phyloP scores from a whole-genome alignment of 2,329 filamentous ascomycete species.

The Penicillium sp. region DNA sequence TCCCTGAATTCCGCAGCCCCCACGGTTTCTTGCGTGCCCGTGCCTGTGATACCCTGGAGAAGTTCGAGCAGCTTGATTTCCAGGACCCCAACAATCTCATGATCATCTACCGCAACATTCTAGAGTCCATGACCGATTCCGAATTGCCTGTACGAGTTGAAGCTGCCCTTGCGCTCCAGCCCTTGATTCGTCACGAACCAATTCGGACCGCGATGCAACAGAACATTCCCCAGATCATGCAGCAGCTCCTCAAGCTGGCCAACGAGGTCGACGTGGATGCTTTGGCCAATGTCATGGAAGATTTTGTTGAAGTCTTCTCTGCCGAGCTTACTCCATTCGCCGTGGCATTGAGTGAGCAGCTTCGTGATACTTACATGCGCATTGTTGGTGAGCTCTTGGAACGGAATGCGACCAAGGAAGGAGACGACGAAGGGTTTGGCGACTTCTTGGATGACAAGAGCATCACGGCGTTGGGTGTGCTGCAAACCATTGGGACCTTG shows the following conservation, averaged over 20 bases:
- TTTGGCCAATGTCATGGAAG: constrained; percentile 97
- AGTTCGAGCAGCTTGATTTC: constrained; percentile 96
- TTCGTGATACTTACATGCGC: constrained; percentile 90
- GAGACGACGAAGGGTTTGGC: constrained; percentile 71
- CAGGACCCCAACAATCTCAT: constrained; percentile 93
- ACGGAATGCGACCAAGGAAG: constrained; percentile 68
- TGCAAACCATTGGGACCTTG: constrained; percentile 95
- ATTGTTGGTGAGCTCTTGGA: constrained; percentile 89
- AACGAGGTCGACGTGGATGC: constrained; percentile 98
- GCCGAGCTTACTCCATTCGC: constrained; percentile 93
- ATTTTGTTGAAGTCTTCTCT: constrained; percentile 99
- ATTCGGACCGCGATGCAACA: constrained; percentile 95
- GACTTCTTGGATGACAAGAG: constrained; percentile 98
- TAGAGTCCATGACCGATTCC: constrained; percentile 94
- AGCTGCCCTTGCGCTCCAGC: constrained; percentile 87
- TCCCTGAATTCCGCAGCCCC: constrained; percentile 90
- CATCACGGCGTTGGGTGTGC: constrained; percentile 88
- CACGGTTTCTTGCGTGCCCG: constrained; percentile 90
- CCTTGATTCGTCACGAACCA: constrained; percentile 88
- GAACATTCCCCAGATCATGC: constrained; percentile 98
- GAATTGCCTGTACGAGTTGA: constrained; percentile 90
- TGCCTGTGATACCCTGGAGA: constrained; percentile 94
- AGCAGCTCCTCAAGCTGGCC: constrained; percentile 90
- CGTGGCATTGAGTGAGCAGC: constrained; percentile 88
- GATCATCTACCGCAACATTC: constrained; percentile 91